Conservation (phyloP, 306 rosid species). For the Betula pendula region DNA sequence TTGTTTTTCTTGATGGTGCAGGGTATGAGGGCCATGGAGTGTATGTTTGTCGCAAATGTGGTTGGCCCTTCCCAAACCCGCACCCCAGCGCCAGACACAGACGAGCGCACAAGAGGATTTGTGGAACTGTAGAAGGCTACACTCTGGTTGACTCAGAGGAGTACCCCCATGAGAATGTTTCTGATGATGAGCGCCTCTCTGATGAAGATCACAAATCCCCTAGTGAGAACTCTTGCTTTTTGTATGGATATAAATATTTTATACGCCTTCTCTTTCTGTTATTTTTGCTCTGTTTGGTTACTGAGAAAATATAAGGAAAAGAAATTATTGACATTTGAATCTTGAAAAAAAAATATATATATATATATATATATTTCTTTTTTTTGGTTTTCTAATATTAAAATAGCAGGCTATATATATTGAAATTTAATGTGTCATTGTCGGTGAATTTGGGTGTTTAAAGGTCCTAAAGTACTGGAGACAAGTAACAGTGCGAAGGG, state of each 20-base stretch:
- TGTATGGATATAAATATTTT: neutral
- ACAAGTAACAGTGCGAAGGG: constrained; percentile 36
- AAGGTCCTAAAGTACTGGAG: constrained; percentile 42
- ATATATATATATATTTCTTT: neutral
- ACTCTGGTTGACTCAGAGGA: constrained; percentile 39
- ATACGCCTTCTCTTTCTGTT: neutral
- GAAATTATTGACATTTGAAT: neutral
- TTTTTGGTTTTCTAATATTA: neutral
- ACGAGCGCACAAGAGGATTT: constrained; percentile 83
- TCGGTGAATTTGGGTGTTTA: constrained; percentile 30
- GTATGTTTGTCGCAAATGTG: constrained; percentile 61
- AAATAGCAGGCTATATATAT: neutral
- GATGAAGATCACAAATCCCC: constrained; percentile 52
- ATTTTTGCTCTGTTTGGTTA: neutral
- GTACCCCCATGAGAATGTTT: no score
- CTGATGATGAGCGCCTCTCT: constrained; percentile 58
- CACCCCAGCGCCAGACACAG: constrained; percentile 71
- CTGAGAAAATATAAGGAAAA: neutral
- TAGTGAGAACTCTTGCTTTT: constrained; percentile 34
- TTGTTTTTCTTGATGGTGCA: constrained; percentile 25
- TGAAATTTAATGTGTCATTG: constrained; percentile 21
- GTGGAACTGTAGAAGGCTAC: constrained; percentile 80
- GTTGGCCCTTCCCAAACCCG: constrained; percentile 66
- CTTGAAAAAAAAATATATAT: neutral
- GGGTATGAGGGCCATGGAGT: constrained; percentile 55